Evolutionary conservation across 371 early-diverging fungal species (phyloP).

Genomic region (Rhizopus arrhizus): DNA sequence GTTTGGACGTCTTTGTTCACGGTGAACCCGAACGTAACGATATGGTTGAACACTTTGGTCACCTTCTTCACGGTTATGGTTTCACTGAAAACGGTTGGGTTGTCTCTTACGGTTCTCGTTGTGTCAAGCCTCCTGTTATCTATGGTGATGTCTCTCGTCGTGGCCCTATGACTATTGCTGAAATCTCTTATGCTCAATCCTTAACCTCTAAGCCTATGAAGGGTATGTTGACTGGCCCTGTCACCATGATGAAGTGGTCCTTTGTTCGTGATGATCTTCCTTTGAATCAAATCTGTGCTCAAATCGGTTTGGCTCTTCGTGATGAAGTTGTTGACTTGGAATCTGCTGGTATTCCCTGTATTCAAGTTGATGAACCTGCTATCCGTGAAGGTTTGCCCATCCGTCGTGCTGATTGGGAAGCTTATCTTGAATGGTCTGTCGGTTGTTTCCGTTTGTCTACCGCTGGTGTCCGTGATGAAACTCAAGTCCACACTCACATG

Average conservation of each 20-base stretch:
- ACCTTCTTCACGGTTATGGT: constrained; percentile 81
- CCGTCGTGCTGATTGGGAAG: constrained; percentile 83
- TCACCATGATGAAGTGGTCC: constrained; percentile 95
- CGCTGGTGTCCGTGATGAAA: constrained; percentile 82
- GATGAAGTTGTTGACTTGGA: constrained; percentile 95
- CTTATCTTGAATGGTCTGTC: constrained; percentile 94
- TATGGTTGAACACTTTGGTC: constrained; percentile 96
- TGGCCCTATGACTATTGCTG: constrained; percentile 88
- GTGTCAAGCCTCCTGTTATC: constrained; percentile 90
- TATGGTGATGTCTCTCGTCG: constrained; percentile 93
- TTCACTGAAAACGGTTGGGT: constrained; percentile 97
- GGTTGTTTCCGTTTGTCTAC: constrained; percentile 91
- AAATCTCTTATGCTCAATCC: constrained; percentile 83
- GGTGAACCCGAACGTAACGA: constrained; percentile 97
- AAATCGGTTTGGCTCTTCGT: constrained; percentile 94
- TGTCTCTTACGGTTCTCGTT: constrained; percentile 95
- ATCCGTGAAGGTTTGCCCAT: constrained; percentile 98
- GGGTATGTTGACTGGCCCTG: constrained; percentile 95
- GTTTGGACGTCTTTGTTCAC: constrained; percentile 93
- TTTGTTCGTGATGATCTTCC: constrained; percentile 97
- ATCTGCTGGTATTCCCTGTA: constrained; percentile 86
- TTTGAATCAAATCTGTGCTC: constrained; percentile 79
- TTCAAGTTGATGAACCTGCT: constrained; percentile 98
- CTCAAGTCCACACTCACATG: constrained; percentile 96
- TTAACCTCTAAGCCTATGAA: constrained; percentile 90